A percentile compares a stretch with the other conserved stretches of the same genome.
Evolutionary conservation across 1,139 yeast genomes (phyloP).

Genomic region (Geotrichum citri-aurantii): DNA sequence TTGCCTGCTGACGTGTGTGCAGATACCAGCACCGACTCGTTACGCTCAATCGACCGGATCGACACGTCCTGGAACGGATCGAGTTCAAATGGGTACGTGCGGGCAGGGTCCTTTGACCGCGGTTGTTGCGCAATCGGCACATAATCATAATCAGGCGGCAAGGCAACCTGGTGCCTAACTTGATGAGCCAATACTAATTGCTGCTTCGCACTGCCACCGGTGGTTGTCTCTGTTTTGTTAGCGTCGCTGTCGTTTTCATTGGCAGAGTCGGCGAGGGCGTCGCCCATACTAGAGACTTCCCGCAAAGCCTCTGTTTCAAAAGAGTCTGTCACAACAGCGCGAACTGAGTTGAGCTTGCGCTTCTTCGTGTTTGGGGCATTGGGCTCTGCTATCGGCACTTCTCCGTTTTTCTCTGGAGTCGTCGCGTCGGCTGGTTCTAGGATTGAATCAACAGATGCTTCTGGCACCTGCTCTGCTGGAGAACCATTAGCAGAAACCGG

Average conservation of each 20-base stretch:
- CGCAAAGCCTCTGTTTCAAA: conserved; percentile 2
- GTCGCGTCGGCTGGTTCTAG: neutral
- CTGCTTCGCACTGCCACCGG: neutral
- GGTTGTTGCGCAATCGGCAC: conserved; percentile 83
- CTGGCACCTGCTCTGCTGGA: neutral
- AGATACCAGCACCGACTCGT: conserved; percentile 93
- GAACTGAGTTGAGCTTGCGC: neutral
- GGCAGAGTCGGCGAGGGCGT: neutral
- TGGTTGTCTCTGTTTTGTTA: neutral
- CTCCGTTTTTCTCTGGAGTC: neutral
- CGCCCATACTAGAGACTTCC: neutral
- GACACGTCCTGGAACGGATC: conserved; percentile 98
- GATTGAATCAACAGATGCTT: neutral
- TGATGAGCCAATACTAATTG: conserved; percentile 47
- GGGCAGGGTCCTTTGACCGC: conserved; percentile 48
- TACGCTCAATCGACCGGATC: conserved; percentile 85
- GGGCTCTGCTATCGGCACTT: neutral
- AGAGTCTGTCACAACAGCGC: neutral
- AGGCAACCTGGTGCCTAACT: conserved; percentile 95
- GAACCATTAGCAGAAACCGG: neutral
- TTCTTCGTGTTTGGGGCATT: neutral
- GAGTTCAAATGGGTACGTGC: conserved; percentile 82
- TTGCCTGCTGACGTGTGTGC: conserved; percentile 97
- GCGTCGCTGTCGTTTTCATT: neutral
- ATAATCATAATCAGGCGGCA: conserved; percentile 87